Conservation (phyloP, 2,329 filamentous ascomycete genomes). For the Lecanosticta acicola region DNA sequence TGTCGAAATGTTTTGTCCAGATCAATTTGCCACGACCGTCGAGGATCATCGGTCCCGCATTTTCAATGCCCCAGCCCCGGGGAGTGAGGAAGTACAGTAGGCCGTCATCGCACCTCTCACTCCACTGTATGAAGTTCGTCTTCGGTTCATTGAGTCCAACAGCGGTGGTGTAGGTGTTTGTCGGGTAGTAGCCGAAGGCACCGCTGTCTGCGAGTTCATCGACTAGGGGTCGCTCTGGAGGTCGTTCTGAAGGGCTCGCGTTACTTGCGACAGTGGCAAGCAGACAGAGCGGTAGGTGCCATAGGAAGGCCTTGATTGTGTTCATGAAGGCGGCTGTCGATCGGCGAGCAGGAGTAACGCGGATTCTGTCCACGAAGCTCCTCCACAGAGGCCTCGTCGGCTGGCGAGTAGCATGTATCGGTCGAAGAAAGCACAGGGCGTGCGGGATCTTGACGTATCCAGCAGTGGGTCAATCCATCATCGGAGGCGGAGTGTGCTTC, state of each 20-base stretch:
- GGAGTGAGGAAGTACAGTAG: constrained; percentile 30
- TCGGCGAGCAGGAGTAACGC: neutral
- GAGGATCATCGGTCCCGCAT: constrained; percentile 32
- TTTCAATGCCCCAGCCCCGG: constrained; percentile 26
- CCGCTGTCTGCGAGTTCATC: constrained; percentile 26
- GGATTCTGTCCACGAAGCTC: too few species aligned
- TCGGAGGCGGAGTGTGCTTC: neutral
- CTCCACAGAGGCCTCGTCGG: too few species aligned
- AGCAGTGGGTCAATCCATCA: neutral
- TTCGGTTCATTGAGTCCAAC: constrained; percentile 22
- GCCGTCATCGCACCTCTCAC: constrained; percentile 25
- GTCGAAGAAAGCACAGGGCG: too few species aligned
- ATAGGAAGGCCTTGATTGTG: neutral
- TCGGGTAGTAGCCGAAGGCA: constrained; percentile 27
- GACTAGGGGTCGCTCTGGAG: constrained; percentile 14
- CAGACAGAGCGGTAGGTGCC: neutral
- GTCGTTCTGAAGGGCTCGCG: neutral
- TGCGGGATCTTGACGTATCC: neutral
- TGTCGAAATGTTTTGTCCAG: constrained; percentile 30
- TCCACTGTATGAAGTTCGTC: constrained; percentile 28
- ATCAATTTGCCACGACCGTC: constrained; percentile 28
- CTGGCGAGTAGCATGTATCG: too few species aligned
- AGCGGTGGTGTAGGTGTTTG: constrained; percentile 22
- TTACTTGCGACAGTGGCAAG: neutral
- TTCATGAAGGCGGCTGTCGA: neutral